Evolutionary conservation across 768 basidiomycete genomes (phyloP).

Genomic region (Leccinum subgranulosum): DNA sequence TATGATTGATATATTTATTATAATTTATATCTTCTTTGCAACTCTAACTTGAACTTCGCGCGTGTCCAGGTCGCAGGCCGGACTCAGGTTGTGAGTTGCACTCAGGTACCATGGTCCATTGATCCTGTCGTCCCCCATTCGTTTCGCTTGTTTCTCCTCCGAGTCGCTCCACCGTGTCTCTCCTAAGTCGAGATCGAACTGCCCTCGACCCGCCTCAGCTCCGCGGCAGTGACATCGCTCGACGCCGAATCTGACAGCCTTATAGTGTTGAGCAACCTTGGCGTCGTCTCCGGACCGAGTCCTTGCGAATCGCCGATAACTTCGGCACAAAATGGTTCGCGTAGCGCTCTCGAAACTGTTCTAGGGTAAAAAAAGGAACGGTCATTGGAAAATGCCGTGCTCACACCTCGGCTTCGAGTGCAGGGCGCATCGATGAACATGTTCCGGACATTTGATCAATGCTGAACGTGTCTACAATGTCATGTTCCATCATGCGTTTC

Average conservation of each 20-base stretch:
- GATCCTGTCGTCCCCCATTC: no score
- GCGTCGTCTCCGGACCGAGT: constrained; percentile 15
- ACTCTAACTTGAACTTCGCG: no score
- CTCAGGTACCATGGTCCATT: no score
- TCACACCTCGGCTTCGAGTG: constrained; percentile 69
- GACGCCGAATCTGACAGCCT: constrained; percentile 45
- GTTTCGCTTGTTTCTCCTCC: no score
- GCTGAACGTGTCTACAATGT: constrained; percentile 9
- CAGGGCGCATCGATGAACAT: constrained; percentile 89
- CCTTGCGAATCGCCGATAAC: constrained; percentile 42
- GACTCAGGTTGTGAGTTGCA: no score
- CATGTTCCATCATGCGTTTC: no score
- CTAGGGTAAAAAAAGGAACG: no score
- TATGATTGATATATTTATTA: no score
- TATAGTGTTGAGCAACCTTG: constrained; percentile 39
- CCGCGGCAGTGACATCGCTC: constrained; percentile 35
- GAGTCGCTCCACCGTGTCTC: no score
- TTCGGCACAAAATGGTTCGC: constrained; percentile 61
- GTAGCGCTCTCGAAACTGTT: constrained; percentile 75
- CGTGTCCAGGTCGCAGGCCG: no score
- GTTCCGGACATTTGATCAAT: constrained; percentile 93
- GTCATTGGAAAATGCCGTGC: constrained; percentile 10
- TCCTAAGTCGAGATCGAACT: constrained; percentile 14
- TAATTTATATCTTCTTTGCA: no score
- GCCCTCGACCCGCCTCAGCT: constrained; percentile 19